A percentile compares a stretch with the other conserved stretches of the same genome.
Conservation (phyloP, 352 stramenopile species). For the Globisporangium cederbergense region DNA sequence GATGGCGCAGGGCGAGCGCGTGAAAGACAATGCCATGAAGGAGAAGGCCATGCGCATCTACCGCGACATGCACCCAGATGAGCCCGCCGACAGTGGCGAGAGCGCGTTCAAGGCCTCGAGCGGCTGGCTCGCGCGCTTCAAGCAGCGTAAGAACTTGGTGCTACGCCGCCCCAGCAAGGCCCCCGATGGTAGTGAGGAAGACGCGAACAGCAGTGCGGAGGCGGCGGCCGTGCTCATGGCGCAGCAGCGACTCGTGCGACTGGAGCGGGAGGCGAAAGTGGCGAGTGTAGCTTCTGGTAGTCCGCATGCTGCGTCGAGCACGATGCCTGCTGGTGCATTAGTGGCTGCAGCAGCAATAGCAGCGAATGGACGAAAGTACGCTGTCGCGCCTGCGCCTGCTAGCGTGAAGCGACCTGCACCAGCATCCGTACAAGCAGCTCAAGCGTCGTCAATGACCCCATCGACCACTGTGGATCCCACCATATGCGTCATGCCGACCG, state of each 20-base stretch:
- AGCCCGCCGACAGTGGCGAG: neutral
- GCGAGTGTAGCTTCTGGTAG: neutral
- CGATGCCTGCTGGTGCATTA: neutral
- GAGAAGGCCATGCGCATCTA: constrained; percentile 15
- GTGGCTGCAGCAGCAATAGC: neutral
- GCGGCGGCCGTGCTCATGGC: neutral
- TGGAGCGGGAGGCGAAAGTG: neutral
- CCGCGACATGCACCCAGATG: constrained; percentile 10
- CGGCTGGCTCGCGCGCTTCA: constrained; percentile 22
- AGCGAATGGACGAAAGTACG: neutral
- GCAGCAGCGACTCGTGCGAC: neutral
- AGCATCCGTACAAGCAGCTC: neutral
- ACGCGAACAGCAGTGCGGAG: neutral
- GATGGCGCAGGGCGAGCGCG: constrained; percentile 13
- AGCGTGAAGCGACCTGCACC: neutral
- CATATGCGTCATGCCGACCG: neutral
- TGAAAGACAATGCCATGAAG: constrained; percentile 18
- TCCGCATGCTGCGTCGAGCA: too few species aligned
- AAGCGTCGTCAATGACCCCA: neutral
- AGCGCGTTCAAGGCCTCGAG: constrained; percentile 20
- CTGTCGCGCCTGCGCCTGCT: neutral
- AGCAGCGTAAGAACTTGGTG: constrained; percentile 17
- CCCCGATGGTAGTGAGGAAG: neutral
- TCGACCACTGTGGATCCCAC: neutral
- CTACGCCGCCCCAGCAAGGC: constrained; percentile 6